Evolutionary conservation across 495 filamentous ascomycete species (phyloP), one percentile per base, ranked within the genome.

Genomic region (Paragyromitra xinjiangensis): DNA sequence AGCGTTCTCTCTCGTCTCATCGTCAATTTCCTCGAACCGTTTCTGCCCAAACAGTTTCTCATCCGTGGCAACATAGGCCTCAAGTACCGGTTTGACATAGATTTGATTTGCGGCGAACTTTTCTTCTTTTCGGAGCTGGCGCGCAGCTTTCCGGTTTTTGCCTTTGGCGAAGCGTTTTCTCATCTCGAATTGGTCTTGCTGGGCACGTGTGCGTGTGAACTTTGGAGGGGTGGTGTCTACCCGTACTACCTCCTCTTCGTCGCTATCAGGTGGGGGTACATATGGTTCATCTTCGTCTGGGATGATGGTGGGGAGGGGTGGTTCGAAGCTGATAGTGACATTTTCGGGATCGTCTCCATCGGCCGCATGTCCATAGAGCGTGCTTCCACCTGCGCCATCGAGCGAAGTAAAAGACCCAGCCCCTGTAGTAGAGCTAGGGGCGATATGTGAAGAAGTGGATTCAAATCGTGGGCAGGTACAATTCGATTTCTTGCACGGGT

Each of bases 51-150:
- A 78, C 7, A 78, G 14, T 19, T 29, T 62, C 50, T 75, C 62
- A 39, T 79, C 75, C 12, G 51, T 68, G 8, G 75, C 77, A 22
- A 56, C 44, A 67, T 79, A 78, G 12, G 75, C 75, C 14, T 78
- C 75, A n/a, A 65, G 56, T n/a, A 62, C 22, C 51, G 59, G 59
- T 7, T 39, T 63, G 29, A 40, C 29, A 42, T 42, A 63, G 11
- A 6, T n/a, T n/a, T 44, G 59, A 0, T n/a, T 63, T 40, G 34
- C 5, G 3, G n/a, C 24, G 50, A 26, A 16, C 39, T 56, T 56
- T 22, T 44, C 53, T 24, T 56, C 12, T 48, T 59, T 45, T 50
- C 44, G 51, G 7, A 11, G 14, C n/a, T 19, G 0, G 12, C 65
- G 67, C 19, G 40, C 37, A 19, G 56, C 11, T 67, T 67, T 69